Evolutionary conservation across 2,329 filamentous ascomycete genomes (phyloP), one percentile per base, ranked within the genome.

Genomic region (Claviceps pazoutovae): DNA sequence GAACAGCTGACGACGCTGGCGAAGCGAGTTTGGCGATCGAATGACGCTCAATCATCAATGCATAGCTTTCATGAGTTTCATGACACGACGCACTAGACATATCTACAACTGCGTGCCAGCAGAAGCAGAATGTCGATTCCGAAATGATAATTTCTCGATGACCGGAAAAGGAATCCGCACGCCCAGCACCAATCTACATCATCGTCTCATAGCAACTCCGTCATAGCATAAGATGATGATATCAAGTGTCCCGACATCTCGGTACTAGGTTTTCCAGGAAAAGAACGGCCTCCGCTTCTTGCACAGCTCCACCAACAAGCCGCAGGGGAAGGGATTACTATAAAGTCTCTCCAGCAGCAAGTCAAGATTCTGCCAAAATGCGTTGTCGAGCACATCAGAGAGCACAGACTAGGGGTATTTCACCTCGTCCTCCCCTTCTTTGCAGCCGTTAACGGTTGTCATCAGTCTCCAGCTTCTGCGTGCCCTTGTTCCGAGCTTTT

Each of bases 381-480:
- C 23, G 13, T 39, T 53, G 21, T 19, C 21, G 8, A n/a, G 39
- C 58, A 38, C 57, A 65, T 62, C 62, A 55, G 60, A 60, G 8
- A 64, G 56, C 5, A 56, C 51, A 19, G 61, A 62, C 4, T 53
- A 57, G 1, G 59, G 58, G 2, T 61, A 61, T 41, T 60, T 58
- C 36, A 60, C 55, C 48, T 59, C 56, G 53, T 59, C 56, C 41
- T 52, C 47, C 5, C 34, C 56, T 30, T 56, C 52, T 50, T 60
- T 57, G 3, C 42, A 51, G 44, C 58, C 50, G 19, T 21, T 21
- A 2, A 21, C 19, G 26, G 55, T 61, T 59, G 50, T 58, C 57
- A 3, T 58, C 56, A 1, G 56, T 57, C 19, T 63, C 59, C 47
- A 62, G 60, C 53, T 63, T 62, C 17, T 61, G 61, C 19, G 55